Conservation (phyloP, 352 stramenopile species). For the Halophytophthora polymorphica region DNA sequence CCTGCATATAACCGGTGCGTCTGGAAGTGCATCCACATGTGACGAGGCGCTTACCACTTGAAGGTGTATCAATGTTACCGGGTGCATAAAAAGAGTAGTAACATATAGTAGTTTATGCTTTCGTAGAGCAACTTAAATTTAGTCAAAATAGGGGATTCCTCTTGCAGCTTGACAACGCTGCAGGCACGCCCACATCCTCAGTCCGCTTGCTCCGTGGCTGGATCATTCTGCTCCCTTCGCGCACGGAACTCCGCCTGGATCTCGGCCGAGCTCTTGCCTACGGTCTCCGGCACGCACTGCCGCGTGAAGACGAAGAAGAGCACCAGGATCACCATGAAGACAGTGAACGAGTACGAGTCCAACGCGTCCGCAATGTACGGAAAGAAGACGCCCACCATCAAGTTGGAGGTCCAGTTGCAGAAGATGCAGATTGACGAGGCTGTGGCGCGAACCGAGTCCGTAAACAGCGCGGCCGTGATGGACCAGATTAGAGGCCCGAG, state of each 20-base stretch:
- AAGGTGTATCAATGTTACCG: slow-evolving; percentile 25
- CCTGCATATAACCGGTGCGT: no score
- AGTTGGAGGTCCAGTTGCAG: slow-evolving; percentile 36
- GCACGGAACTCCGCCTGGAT: slow-evolving; percentile 5
- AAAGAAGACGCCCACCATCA: slow-evolving; percentile 38
- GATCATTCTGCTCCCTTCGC: slow-evolving; percentile 9
- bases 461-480: not conserved
- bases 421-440: slow-evolving; percentile 24
- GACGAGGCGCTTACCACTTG: slow-evolving; percentile 36
- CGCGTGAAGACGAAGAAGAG: slow-evolving; percentile 33
- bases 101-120: slow-evolving; percentile 23
- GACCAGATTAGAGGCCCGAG: slow-evolving; percentile 2
- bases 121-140: slow-evolving; percentile 18
- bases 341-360: not conserved
- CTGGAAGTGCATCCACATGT: no score
- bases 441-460: not conserved
- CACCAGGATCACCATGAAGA: slow-evolving; percentile 14
- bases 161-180: no score
- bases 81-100: slow-evolving; percentile 39
- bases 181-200: no score
- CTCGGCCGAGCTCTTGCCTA: slow-evolving; percentile 24
- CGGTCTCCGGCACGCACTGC: slow-evolving; percentile 39
- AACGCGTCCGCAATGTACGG: slow-evolving; percentile 26
- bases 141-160: no score
- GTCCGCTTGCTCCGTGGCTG: no score